Conservation (phyloP, 441 rosid species). For the Brassica balearica region DNA sequence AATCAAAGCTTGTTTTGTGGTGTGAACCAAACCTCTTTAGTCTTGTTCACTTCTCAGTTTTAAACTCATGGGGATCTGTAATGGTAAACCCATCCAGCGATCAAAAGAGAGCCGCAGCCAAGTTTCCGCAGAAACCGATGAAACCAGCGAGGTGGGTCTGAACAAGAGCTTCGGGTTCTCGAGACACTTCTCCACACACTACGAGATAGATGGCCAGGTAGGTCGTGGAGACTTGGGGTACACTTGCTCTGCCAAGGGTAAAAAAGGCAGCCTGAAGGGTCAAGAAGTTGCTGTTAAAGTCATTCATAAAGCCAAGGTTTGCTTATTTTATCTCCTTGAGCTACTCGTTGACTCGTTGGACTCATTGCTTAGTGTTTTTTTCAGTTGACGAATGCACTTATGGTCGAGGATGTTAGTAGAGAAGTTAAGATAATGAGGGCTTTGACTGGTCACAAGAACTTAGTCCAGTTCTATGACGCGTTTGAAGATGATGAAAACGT, state of each 20-base stretch:
- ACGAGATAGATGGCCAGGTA: conserved; percentile 75
- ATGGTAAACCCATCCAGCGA: conserved; percentile 68
- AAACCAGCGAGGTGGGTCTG: conserved; percentile 60
- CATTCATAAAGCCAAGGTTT: conserved; percentile 80
- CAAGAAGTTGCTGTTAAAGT: conserved; percentile 86
- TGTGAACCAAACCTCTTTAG: no score
- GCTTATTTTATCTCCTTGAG: not conserved
- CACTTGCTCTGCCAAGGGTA: conserved; percentile 75
- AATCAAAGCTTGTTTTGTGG: not conserved
- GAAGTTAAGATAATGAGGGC: conserved; percentile 81
- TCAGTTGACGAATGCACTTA: conserved; percentile 83
- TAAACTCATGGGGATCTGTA: conserved; percentile 76
- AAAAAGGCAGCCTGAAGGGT: conserved; percentile 73
- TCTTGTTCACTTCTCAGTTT: conserved; percentile 2
- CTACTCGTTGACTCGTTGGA: not conserved
- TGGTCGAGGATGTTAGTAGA: conserved; percentile 89
- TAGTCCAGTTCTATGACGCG: conserved; percentile 76
- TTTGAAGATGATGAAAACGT: conserved; percentile 84
- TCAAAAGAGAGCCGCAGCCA: conserved; percentile 32
- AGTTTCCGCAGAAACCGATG: conserved; percentile 41
- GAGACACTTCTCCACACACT: conserved; percentile 58
- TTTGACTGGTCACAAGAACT: conserved; percentile 71
- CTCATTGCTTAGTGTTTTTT: conserved; percentile 9
- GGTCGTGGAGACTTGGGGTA: conserved; percentile 89
- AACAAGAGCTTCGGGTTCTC: conserved; percentile 81